A percentile compares a stretch with the other conserved stretches of the same genome.
Conservation (phyloP, 163 green algal genomes). For the Scenedesmus sp. region DNA sequence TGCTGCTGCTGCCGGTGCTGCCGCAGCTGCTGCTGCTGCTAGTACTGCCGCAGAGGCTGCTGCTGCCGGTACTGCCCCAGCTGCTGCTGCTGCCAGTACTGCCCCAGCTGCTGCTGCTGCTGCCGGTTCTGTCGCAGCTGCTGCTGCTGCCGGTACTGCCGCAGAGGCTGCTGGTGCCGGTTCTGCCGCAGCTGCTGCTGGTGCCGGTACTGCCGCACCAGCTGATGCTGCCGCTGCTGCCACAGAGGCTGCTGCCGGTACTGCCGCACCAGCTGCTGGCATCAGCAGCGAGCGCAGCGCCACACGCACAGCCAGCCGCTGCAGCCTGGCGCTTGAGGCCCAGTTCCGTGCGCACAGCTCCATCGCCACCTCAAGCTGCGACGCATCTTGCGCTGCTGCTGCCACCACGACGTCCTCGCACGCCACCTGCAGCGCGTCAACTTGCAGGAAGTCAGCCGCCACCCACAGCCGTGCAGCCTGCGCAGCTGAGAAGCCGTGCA, state of each 20-base stretch:
- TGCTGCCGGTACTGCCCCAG: background rate
- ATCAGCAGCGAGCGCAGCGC: background rate
- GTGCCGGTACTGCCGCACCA: too few species aligned
- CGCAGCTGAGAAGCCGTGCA: background rate
- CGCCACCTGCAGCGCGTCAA: constrained; percentile 41
- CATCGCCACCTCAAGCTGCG: background rate
- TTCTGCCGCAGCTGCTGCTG: background rate
- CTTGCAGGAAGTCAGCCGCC: constrained; percentile 50
- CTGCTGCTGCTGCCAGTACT: too few species aligned
- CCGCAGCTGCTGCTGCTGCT: background rate
- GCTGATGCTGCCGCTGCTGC: background rate
- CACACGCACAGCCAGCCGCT: background rate
- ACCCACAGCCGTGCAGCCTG: constrained; percentile 51
- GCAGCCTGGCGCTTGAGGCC: background rate
- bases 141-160: background rate
- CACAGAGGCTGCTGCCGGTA: too few species aligned
- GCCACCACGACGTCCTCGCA: constrained; percentile 38
- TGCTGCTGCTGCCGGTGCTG: background rate
- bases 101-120: background rate
- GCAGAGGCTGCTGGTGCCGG: background rate
- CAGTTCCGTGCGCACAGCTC: constrained; percentile 14
- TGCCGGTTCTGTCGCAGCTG: too few species aligned
- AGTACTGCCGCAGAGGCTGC: too few species aligned
- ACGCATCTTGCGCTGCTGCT: background rate
- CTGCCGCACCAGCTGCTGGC: background rate